Percentiles rank a stretch among this genome's conserved stretches.
Conservation (phyloP, 2,329 filamentous ascomycete genomes). For the Penicillium sp. region DNA sequence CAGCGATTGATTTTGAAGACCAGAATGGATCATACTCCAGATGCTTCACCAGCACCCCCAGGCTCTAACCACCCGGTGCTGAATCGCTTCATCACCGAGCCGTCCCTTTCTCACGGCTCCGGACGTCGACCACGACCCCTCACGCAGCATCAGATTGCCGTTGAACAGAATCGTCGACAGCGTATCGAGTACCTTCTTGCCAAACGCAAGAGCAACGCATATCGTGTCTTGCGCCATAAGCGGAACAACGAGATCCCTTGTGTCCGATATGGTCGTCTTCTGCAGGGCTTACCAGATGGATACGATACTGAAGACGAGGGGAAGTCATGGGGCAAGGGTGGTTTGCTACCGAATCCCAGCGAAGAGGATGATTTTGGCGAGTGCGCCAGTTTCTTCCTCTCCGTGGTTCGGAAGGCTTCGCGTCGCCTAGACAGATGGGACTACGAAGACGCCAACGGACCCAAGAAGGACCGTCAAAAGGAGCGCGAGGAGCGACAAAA, state of each 20-base stretch:
- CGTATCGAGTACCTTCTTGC: conserved; percentile 56
- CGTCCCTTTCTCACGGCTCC: conserved; percentile 38
- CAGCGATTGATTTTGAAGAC: conserved; percentile 54
- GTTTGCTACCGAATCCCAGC: conserved; percentile 48
- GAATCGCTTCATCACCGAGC: conserved; percentile 48
- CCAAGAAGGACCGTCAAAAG: conserved; percentile 46
- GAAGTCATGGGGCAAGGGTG: conserved; percentile 51
- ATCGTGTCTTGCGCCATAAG: conserved; percentile 45
- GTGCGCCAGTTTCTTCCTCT: conserved; percentile 53
- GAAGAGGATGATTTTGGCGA: conserved; percentile 57
- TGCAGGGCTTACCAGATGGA: conserved; percentile 50
- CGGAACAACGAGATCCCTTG: conserved; percentile 50
- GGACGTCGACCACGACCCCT: conserved; percentile 54
- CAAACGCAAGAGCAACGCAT: conserved; percentile 49
- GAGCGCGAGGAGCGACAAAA: conserved; percentile 47
- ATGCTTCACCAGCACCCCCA: conserved; percentile 53
- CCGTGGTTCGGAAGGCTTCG: conserved; percentile 50
- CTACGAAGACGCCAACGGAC: conserved; percentile 49
- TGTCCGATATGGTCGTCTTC: conserved; percentile 48
- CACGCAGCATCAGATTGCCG: conserved; percentile 57
- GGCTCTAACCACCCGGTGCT: conserved; percentile 50
- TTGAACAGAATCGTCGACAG: conserved; percentile 56
- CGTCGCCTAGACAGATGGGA: conserved; percentile 54
- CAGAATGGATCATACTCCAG: conserved; percentile 50
- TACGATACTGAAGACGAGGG: conserved; percentile 57